Percentiles rank a stretch among this genome's conserved stretches.
phyloP scores from a whole-genome alignment of 208 protist species.

The Novymonas esmeraldas region DNA sequence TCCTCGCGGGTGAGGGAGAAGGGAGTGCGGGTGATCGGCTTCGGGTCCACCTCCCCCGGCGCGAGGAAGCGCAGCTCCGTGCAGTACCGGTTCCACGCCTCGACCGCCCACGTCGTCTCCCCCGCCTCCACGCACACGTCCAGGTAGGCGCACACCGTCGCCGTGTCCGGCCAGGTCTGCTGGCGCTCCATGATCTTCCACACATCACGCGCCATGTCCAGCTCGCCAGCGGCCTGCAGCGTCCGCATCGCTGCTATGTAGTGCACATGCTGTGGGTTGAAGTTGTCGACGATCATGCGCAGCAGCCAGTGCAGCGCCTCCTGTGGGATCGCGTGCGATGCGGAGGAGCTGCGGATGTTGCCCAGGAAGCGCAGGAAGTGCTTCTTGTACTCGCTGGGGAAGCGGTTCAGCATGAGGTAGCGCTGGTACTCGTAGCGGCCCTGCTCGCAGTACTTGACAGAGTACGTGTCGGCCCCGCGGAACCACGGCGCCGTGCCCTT shows the following conservation, averaged over 20 bases:
- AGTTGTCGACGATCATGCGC: constrained; percentile 94
- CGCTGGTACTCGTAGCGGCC: constrained; percentile 92
- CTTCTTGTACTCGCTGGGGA: constrained; percentile 92
- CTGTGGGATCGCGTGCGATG: constrained; percentile 61
- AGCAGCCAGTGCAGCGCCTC: constrained; percentile 93
- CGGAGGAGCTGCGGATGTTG: constrained; percentile 60
- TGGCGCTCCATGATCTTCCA: constrained; percentile 95
- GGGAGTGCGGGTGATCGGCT: constrained; percentile 85
- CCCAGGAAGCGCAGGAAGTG: constrained; percentile 83
- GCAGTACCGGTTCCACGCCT: constrained; percentile 92
- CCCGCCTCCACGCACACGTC: constrained; percentile 77
- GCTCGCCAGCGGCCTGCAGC: constrained; percentile 68
- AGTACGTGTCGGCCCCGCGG: constrained; percentile 91
- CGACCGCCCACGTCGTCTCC: constrained; percentile 84
- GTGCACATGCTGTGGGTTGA: constrained; percentile 92
- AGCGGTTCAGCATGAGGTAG: constrained; percentile 92
- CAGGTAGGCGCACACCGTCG: constrained; percentile 86
- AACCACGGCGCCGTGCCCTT: constrained; percentile 92
- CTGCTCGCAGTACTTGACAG: constrained; percentile 92
- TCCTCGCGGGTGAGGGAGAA: constrained; percentile 90
- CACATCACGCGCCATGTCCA: constrained; percentile 91
- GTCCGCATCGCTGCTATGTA: constrained; percentile 91
- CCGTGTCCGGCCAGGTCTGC: constrained; percentile 90
- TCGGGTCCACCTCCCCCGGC: constrained; percentile 85
- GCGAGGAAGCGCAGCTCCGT: constrained; percentile 85